Percentiles rank a stretch among this genome's conserved stretches.
phyloP scores from a whole-genome alignment of 2,329 filamentous ascomycete species.

The Pseudogymnoascus sp. region DNA sequence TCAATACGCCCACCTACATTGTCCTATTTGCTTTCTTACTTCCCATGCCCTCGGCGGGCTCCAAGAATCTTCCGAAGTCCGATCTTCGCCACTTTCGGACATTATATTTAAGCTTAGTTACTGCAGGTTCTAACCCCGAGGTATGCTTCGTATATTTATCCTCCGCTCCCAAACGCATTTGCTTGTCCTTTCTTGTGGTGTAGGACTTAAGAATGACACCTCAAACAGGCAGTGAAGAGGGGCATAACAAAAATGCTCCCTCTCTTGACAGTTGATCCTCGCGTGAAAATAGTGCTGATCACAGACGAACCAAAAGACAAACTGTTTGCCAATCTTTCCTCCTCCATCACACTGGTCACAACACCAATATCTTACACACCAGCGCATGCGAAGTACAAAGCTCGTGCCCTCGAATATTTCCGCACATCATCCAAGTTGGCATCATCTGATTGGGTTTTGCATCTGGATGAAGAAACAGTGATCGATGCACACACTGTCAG shows the following conservation, averaged over 20 bases:
- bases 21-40: background rate
- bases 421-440: background rate
- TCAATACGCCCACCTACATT: background rate
- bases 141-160: background rate
- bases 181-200: background rate
- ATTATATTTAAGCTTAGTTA: background rate
- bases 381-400: background rate
- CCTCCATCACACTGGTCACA: background rate
- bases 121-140: background rate
- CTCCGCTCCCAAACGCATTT: background rate
- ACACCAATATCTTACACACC: background rate
- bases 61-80: background rate
- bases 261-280: background rate
- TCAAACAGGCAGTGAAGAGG: background rate
- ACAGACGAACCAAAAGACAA: background rate
- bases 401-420: background rate
- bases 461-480: background rate
- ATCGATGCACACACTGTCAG: background rate
- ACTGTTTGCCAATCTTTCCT: background rate
- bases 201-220: background rate
- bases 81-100: background rate
- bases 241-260: background rate
- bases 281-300: background rate
- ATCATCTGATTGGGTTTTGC: background rate
- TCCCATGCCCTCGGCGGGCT: background rate